Base-by-base conservation (phyloP, 768 basidiomycete species). In the Auricularia sp. region DNA sequence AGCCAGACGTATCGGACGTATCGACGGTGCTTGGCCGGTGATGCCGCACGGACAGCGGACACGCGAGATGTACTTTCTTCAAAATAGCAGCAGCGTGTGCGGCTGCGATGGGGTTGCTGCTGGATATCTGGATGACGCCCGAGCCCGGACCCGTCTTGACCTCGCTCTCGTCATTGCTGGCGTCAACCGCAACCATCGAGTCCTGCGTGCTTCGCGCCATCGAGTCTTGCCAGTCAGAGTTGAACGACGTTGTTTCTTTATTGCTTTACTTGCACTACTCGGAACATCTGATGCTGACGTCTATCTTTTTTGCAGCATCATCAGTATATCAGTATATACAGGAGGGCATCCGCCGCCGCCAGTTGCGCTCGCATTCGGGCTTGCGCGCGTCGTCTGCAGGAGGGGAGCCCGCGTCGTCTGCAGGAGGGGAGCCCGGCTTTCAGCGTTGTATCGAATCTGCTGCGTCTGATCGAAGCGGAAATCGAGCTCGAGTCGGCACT, bases 191-290 rank as follows among this genome's bases (percentile, higher is more conserved):
- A 16, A 18, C 47, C 47, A 16, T 39, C 36, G 36, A 7, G 93
- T n/a, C 93, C 91, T 39, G 94, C 94, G 0, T 93, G 96, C 65
- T 78, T 97, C 69, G 92, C 89, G 74, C 82, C 90, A 80, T 92
- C 91, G 61, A n/a, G 84, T 23, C 23, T 23, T 23, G 23, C 23
- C 23, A 23, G 23, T 23, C 23, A 23, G 23, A 23, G 23, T 39
- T 12, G 36, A 39, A 12, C 36, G 36, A 39, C 36, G 12, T 39
- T 23, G 23, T 23, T 23, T 23, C 23, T 23, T 23, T 23, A 23
- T 23, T 23, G 23, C 23, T 23, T 23, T 23, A 23, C 23, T 73
- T 23, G 23, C 23, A 62, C 43, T 66, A 3, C 54, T 43, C n/a
- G 64, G 23, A 36, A 62, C 54, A 62, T 29, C 23, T 59, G 5